Base-by-base conservation (phyloP, 345 rosid species). In the Excoecaria agallocha region DNA sequence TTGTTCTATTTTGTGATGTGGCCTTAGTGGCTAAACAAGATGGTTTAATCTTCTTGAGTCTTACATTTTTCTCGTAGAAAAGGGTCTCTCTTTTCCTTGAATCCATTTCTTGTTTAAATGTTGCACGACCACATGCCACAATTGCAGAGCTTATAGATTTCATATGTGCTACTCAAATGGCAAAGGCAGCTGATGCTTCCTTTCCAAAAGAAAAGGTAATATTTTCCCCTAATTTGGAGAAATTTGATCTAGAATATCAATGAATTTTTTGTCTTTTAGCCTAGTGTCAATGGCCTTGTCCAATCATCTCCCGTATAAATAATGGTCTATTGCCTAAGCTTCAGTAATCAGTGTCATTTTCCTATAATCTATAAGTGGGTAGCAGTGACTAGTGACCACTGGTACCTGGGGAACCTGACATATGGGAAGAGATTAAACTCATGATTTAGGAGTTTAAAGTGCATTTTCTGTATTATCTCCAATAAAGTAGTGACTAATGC, bases 101-200 rank as follows among this genome's bases (percentile, higher is more conserved):
- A 77, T 60, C 43, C 66, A 22, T 80, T 30, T 24, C 10, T 12
- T 41, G 61, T 74, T 68, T 48, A 16, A 68, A 66, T 63, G 61
- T 83, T 85, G 75, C 84, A 94, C 97, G 97, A 70, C 81, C 85
- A 6, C 81, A 82, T 41, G 85, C 90, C 75, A 71, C 89, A 25
- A 75, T 90, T 38, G 84, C 79, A 2, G 93, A 86, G 77, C 81
- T 92, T 74, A 84, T 90, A 0, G 98, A 92, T 83, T 92, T 92
- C 72, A 87, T 94, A 20, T 82, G 82, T 84, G 97, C 97, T 68
- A 93, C 97, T 78, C 90, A 85, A 73, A 78, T 89, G 82, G 86
- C 97, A n/a, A 86, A 86, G 80, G 87, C 76, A 72, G 86, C 79
- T 20, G 90, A 82, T 79, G 90, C 86, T 80, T 52, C 81, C 80